These are phyloP conservation scores for Polytrichum formosum DNA, from an alignment of 225 moss, liverwort and hornwort species.

Conservation along the genomic window DNA sequence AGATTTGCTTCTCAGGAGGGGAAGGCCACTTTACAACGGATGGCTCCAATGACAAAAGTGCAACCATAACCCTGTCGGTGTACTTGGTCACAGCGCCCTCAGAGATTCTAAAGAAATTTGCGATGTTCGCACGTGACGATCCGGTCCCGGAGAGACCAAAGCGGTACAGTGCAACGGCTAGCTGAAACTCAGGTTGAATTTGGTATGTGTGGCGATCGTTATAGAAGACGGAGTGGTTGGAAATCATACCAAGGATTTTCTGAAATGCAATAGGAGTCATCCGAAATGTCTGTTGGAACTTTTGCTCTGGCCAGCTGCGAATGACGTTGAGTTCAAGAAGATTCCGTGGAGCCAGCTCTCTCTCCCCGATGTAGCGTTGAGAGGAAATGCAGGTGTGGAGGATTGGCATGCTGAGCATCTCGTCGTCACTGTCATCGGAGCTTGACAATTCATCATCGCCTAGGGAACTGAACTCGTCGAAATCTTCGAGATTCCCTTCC, in stretches of 20 bases:
- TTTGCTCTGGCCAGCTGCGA: too few species aligned
- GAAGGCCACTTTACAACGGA: background rate
- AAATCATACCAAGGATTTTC: background rate
- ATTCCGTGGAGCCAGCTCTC: too few species aligned
- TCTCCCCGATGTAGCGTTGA: too few species aligned
- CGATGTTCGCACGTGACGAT: background rate
- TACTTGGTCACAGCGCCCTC: background rate
- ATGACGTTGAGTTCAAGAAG: too few species aligned
- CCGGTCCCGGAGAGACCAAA: slow-evolving; percentile 1
- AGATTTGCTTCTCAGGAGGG: background rate
- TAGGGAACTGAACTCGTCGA: too few species aligned
- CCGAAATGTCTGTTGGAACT: slow-evolving; percentile 1
- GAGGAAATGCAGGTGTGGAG: too few species aligned
- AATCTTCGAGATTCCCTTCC: too few species aligned
- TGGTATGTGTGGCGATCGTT: background rate
- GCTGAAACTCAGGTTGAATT: background rate
- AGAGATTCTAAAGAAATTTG: background rate
- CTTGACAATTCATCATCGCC: too few species aligned
- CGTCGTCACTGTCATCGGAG: too few species aligned
- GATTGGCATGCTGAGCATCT: too few species aligned
- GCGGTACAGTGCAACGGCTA: background rate
- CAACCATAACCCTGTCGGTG: slow-evolving; percentile 1
- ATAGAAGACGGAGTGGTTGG: background rate
- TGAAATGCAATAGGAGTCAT: background rate
- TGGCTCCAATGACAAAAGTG: background rate